Evolutionary conservation across 148 eudicot genomes (phyloP).

Genomic region (Beta vulgaris): DNA sequence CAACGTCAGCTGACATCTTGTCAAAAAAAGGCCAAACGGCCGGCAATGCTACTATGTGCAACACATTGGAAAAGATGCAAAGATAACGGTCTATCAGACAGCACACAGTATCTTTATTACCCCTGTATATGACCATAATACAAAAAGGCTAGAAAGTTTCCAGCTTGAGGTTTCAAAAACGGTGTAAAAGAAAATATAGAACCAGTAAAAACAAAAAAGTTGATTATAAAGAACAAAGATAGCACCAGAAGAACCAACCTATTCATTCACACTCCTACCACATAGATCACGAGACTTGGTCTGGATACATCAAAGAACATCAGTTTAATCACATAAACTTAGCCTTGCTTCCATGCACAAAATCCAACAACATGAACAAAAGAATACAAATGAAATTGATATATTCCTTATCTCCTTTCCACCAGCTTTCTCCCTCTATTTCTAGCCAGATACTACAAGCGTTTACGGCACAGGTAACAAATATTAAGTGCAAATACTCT

Average conservation of each 20-base stretch:
- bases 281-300: neutral
- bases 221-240: neutral
- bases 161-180: neutral
- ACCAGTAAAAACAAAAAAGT: neutral
- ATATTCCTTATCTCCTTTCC: neutral
- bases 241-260: neutral
- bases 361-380: neutral
- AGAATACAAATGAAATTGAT: neutral
- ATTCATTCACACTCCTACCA: neutral
- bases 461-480: neutral
- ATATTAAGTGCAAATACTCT: neutral
- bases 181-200: neutral
- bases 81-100: conserved; percentile 5
- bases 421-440: neutral
- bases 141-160: neutral
- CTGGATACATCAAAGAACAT: neutral
- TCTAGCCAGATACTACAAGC: neutral
- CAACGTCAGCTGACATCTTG: neutral
- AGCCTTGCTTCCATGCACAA: neutral
- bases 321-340: neutral
- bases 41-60: neutral
- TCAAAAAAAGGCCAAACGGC: neutral
- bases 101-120: neutral
- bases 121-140: neutral
- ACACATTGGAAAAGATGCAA: neutral